phyloP scores from a whole-genome alignment of 2,329 filamentous ascomycete species.

The Fusarium secorum region DNA sequence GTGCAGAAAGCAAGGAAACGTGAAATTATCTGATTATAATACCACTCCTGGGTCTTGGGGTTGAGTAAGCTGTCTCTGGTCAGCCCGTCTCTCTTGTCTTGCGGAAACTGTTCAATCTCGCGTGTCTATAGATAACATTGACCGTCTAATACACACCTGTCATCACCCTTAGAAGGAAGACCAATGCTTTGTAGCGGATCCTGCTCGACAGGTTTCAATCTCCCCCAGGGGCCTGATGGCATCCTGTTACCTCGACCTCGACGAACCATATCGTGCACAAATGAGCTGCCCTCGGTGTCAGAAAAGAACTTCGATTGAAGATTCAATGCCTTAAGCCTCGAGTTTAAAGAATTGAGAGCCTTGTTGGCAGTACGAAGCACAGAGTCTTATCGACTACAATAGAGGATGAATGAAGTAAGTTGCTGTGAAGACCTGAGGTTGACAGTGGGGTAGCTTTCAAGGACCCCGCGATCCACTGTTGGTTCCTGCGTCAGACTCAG shows the following conservation, averaged over 20 bases:
- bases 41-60: conserved; percentile 80
- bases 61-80: conserved; percentile 67
- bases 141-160: conserved; percentile 63
- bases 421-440: conserved; percentile 10
- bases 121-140: neutral
- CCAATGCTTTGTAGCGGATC: conserved; percentile 85
- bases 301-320: neutral
- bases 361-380: neutral
- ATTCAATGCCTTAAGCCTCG: neutral
- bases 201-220: conserved; percentile 75
- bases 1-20: conserved; percentile 92
- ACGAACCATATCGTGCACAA: conserved; percentile 38
- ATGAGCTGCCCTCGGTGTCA: neutral
- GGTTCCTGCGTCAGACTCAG: conserved; percentile 15
- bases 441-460: conserved; percentile 26
- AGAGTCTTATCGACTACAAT: neutral
- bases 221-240: conserved; percentile 68
- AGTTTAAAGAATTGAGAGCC: neutral
- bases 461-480: conserved; percentile 28
- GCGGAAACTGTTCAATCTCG: neutral
- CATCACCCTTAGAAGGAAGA: conserved; percentile 90
- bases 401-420: conserved; percentile 16
- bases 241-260: conserved; percentile 46
- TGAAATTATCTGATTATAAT: conserved; percentile 87
- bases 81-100: neutral